These are phyloP conservation scores for Mycena amicta DNA, from an alignment of 768 basidiomycete species.

Conservation along the genomic window DNA sequence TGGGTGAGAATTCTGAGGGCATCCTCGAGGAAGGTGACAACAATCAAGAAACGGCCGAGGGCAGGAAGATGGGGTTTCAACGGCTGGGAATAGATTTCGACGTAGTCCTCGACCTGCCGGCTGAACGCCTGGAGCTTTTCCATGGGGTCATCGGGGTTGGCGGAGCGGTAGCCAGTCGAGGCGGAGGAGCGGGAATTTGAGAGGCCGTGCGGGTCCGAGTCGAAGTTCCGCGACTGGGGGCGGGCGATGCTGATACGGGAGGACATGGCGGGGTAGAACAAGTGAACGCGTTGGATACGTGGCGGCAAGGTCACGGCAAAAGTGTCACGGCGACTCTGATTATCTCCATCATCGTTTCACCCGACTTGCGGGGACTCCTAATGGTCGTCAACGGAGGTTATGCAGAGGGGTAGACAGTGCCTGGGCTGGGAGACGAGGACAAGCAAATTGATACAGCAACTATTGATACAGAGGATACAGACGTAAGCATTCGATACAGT, in stretches of 20 bases:
- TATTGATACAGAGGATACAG: neutral
- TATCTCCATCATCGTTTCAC: too few species aligned
- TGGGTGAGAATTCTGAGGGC: slow-evolving; percentile 91
- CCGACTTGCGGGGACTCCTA: too few species aligned
- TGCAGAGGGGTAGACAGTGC: too few species aligned
- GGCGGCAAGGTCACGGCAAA: too few species aligned
- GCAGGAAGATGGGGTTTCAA: slow-evolving; percentile 92
- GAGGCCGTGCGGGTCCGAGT: slow-evolving; percentile 77
- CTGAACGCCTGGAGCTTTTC: slow-evolving; percentile 73
- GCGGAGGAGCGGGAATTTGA: slow-evolving; percentile 66
- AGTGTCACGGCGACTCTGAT: too few species aligned
- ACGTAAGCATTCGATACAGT: neutral
- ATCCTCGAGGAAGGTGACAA: slow-evolving; percentile 98
- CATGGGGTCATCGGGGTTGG: slow-evolving; percentile 79
- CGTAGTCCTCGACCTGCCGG: slow-evolving; percentile 84
- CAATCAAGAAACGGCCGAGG: slow-evolving; percentile 94
- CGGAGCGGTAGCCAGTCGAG: slow-evolving; percentile 70
- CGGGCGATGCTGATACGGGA: slow-evolving; percentile 84
- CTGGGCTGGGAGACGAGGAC: neutral
- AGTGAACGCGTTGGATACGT: too few species aligned
- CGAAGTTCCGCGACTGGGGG: slow-evolving; percentile 62
- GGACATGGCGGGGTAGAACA: slow-evolving; percentile 62
- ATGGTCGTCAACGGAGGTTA: too few species aligned
- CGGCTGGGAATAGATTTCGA: slow-evolving; percentile 92
- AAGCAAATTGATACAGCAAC: neutral